These are phyloP conservation scores for Adiantum capillusveneris DNA, from an alignment of 75 land plant genomes.

Conservation along the genomic window DNA sequence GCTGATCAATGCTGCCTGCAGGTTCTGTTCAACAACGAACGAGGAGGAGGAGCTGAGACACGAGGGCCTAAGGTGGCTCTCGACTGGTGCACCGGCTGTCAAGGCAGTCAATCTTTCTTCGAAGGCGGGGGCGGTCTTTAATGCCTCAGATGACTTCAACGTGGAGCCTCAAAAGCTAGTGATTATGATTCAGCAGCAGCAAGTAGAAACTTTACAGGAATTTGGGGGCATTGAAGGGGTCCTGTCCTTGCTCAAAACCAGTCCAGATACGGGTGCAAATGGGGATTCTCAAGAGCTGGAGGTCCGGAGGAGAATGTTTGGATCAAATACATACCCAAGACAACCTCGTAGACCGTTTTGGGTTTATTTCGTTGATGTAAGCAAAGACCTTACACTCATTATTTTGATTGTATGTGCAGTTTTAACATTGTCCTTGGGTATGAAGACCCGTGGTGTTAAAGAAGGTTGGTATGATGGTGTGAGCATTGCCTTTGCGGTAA, in stretches of 20 bases:
- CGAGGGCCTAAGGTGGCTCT: too few species aligned
- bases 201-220: conserved; percentile 26
- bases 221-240: conserved; percentile 60
- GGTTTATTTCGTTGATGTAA: conserved; percentile 34
- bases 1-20: too few species aligned
- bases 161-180: conserved; percentile 66
- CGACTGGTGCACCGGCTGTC: too few species aligned
- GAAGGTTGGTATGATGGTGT: conserved; percentile 74
- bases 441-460: conserved; percentile 33
- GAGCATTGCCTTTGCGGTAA: conserved; percentile 55
- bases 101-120: too few species aligned
- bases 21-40: too few species aligned
- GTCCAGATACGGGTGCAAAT: conserved; percentile 8
- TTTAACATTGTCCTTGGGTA: conserved; percentile 42
- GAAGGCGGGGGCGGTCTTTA: not conserved
- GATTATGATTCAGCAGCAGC: conserved; percentile 64
- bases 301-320: conserved; percentile 44
- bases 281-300: conserved; percentile 18
- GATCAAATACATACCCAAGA: conserved; percentile 52
- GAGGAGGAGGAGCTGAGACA: too few species aligned
- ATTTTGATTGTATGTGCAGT: conserved; percentile 49
- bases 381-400: conserved; percentile 39
- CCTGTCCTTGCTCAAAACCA: conserved; percentile 24
- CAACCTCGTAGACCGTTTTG: conserved; percentile 55
- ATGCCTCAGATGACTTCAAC: conserved; percentile 48